These are phyloP conservation scores for Myxozyma mucilagina DNA, from an alignment of 805 yeast species.

Conservation along the genomic window DNA sequence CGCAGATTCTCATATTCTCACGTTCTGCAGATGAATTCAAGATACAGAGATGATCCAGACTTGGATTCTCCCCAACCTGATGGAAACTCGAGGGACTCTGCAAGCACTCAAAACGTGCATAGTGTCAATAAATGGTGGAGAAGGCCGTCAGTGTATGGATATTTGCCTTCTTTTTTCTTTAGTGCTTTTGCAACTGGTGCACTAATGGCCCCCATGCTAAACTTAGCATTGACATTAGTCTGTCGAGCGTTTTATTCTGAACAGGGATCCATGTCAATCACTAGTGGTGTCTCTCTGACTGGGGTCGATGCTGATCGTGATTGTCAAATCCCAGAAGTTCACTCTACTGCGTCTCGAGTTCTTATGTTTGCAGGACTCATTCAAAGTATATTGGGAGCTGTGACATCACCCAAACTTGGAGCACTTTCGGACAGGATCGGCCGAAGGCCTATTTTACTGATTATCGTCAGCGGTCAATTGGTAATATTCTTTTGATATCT, in stretches of 20 bases:
- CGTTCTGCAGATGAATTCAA: background rate
- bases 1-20: too few relatives aligned
- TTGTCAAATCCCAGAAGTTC: conserved; percentile 23
- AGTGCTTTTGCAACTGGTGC: conserved; percentile 17
- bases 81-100: too few relatives aligned
- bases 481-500: background rate
- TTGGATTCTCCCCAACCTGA: background rate
- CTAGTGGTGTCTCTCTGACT: background rate
- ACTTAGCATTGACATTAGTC: conserved; percentile 6
- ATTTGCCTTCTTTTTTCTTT: conserved; percentile 11
- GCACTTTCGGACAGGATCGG: conserved; percentile 27
- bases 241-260: conserved; percentile 19
- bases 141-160: conserved; percentile 8
- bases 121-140: background rate
- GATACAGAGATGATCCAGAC: background rate
- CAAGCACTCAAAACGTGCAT: background rate
- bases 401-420: conserved; percentile 19
- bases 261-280: background rate
- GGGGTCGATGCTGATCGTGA: background rate
- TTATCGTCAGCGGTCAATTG: background rate
- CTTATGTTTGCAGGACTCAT: conserved; percentile 2
- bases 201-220: conserved; percentile 16
- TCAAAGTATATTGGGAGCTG: conserved; percentile 4
- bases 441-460: conserved; percentile 12
- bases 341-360: conserved; percentile 9